Evolutionary conservation across 768 basidiomycete genomes (phyloP).

Genomic region (Pholiota microspora): DNA sequence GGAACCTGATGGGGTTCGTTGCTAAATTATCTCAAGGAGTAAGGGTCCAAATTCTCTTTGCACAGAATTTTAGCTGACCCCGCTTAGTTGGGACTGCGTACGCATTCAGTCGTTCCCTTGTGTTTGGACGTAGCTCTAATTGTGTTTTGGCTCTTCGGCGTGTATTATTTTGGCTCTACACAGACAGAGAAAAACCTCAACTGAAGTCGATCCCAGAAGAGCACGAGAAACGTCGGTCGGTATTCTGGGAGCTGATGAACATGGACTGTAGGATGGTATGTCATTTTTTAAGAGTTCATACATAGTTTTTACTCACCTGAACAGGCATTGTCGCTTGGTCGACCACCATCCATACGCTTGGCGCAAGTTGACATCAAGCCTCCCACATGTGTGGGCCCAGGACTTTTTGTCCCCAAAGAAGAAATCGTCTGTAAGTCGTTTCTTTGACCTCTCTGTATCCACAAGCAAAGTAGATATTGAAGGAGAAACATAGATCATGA

Average conservation of each 20-base stretch:
- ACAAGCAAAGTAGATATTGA: not conserved
- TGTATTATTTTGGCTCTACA: conserved; percentile 12
- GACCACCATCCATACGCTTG: conserved; percentile 66
- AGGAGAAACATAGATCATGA: conserved; percentile 48
- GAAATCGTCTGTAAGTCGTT: conserved; percentile 48
- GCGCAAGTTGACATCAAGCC: conserved; percentile 63
- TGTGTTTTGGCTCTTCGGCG: too few relatives aligned
- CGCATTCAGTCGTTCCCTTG: conserved; percentile 22
- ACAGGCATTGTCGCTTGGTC: conserved; percentile 68
- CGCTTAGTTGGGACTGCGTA: conserved; percentile 64
- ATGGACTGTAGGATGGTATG: conserved; percentile 66
- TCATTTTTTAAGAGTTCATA: not conserved
- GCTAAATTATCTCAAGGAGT: conserved; percentile 74
- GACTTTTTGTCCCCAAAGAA: conserved; percentile 46
- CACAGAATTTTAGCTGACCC: conserved; percentile 7
- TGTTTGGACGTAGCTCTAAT: not conserved
- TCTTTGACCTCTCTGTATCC: too few relatives aligned
- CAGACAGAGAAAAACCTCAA: conserved; percentile 68
- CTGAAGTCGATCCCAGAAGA: conserved; percentile 70
- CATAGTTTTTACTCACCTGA: not conserved
- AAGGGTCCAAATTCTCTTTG: conserved; percentile 25
- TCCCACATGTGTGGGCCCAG: conserved; percentile 46
- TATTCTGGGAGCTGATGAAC: conserved; percentile 76
- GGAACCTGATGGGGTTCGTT: conserved; percentile 75
- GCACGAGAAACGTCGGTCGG: conserved; percentile 62